Evolutionary conservation across 179 eudicot species (phyloP).

Genomic region (Actinidia chinensis): DNA sequence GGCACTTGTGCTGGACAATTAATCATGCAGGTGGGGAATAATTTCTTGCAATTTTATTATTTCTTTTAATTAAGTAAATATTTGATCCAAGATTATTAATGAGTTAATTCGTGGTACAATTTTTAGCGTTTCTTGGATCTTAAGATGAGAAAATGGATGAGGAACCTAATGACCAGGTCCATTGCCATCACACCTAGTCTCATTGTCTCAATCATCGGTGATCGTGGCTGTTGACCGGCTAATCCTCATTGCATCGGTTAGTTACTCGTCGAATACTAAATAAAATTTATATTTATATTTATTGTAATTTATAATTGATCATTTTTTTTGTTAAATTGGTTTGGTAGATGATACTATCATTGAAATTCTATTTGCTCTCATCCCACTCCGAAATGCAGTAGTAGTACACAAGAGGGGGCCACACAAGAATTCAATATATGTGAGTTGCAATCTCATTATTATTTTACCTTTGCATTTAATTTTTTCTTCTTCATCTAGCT

Average conservation of each 20-base stretch:
- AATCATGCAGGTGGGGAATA: slow-evolving; percentile 54
- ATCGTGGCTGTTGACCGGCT: slow-evolving; percentile 56
- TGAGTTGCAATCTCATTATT: neutral
- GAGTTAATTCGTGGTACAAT: neutral
- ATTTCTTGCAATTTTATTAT: neutral
- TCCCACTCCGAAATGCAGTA: slow-evolving; percentile 15
- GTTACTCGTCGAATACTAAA: slow-evolving; percentile 45
- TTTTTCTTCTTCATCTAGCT: neutral
- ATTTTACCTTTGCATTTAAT: neutral
- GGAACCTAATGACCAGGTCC: slow-evolving; percentile 53
- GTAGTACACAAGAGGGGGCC: slow-evolving; percentile 8
- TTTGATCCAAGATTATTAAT: neutral
- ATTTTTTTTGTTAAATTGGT: neutral
- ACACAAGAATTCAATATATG: slow-evolving; percentile 8
- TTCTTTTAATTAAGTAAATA: neutral
- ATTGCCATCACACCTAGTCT: slow-evolving; percentile 63
- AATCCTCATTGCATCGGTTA: slow-evolving; percentile 63
- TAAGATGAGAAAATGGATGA: slow-evolving; percentile 52
- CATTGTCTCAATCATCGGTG: slow-evolving; percentile 57
- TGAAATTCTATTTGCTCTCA: slow-evolving; percentile 9
- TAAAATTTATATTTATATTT: neutral
- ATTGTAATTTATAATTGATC: neutral
- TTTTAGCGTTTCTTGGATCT: slow-evolving; percentile 69
- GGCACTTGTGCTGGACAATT: slow-evolving; percentile 10
- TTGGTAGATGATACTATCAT: slow-evolving; percentile 10